Conservation (phyloP, 1,284 basidiomycete genomes). For the Microbotryomycetes sp. region DNA sequence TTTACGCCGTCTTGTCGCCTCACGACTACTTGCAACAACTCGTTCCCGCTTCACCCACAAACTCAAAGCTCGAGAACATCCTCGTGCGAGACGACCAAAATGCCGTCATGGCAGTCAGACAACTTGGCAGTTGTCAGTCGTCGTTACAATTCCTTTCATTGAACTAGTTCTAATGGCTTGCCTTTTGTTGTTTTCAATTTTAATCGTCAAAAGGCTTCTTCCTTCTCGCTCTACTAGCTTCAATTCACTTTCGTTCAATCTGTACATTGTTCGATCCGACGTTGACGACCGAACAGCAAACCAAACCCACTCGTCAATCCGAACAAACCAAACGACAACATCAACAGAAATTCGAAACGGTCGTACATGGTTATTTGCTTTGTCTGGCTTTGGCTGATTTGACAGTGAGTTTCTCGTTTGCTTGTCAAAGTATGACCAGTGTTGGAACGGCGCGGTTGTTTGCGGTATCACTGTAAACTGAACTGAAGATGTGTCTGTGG, state of each 20-base stretch:
- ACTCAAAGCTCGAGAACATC: constrained; percentile 9
- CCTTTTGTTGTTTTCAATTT: neutral
- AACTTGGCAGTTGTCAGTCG: constrained; percentile 43
- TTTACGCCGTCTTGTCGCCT: constrained; percentile 40
- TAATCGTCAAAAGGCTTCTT: constrained; percentile 39
- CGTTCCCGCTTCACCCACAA: constrained; percentile 34
- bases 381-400: constrained; percentile 43
- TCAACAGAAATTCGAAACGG: constrained; percentile 28
- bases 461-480: too few species aligned
- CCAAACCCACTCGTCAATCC: too few species aligned
- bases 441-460: too few species aligned
- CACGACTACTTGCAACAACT: constrained; percentile 38
- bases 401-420: constrained; percentile 14
- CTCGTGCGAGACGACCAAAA: constrained; percentile 37
- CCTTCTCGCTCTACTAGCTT: constrained; percentile 41
- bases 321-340: too few species aligned
- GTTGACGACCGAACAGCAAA: too few species aligned
- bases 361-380: constrained; percentile 38
- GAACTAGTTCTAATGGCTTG: neutral
- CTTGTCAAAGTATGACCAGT: too few species aligned
- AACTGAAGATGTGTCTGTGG: too few species aligned
- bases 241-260: constrained; percentile 29
- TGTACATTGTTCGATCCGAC: neutral
- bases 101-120: constrained; percentile 37
- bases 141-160: too few species aligned